Evolutionary conservation across 345 rosid genomes (phyloP), one percentile per base, ranked within the genome.

Genomic region (Pugionium dolabratum): DNA sequence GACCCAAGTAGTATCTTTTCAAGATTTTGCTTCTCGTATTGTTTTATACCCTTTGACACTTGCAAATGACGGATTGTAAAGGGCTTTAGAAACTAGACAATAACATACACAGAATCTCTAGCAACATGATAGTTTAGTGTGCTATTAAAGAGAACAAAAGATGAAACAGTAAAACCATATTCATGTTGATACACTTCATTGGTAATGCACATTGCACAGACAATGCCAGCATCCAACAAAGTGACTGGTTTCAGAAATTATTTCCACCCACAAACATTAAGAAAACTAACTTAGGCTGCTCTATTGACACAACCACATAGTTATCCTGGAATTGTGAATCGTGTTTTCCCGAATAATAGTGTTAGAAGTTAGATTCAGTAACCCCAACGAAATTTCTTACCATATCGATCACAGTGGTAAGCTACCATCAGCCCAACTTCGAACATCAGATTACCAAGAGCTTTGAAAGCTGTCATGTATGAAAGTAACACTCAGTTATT

Each of bases 351-450:
- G 29, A 48, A 49, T 11, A 18, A 7, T 7, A 28, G 18, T 18
- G 18, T 18, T 18, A 18, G 18, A 18, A 18, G 18, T 18, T 18
- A 18, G 18, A 28, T 47, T 41, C 4, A 2, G 62, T 4, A 48
- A 67, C 31, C 18, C 18, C 18, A 18, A 18, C 18, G 18, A 18
- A 29, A 9, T 2, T 35, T 36, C 74, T 52, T 83, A 89, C 98
- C 97, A 67, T 86, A 89, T 73, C 30, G 85, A 80, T 87, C 95
- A 31, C 98, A 92, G 76, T 92, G 98, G 80, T 81, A 77, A 51
- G 94, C 97, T 69, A 89, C 71, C 96, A 85, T 66, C 77, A 81
- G 55, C 39, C 98, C 98, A 58, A 89, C 91, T 74, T 89, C 88
- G 64, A 80, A 63, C 67, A 89, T 85, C 77, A 86, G 81, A 78